These are phyloP conservation scores for Pestalotiopsis sp. DNA, from an alignment of 2,329 filamentous ascomycete species.

Conservation along the genomic window DNA sequence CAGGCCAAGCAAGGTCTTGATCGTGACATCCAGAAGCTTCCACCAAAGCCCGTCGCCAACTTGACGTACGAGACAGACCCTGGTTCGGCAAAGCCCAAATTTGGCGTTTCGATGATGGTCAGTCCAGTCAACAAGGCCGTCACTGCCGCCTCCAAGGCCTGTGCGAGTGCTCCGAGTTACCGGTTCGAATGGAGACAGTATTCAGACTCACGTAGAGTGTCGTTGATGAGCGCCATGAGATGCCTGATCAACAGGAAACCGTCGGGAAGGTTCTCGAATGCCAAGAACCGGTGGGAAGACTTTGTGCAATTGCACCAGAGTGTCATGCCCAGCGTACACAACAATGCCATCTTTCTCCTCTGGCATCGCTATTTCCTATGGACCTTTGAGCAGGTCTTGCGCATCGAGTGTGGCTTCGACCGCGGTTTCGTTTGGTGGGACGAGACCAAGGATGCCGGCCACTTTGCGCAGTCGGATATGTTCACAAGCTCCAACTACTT, in stretches of 20 bases:
- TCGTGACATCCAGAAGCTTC: neutral
- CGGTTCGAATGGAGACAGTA: conserved; percentile 36
- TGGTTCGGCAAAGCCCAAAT: neutral
- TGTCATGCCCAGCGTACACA: conserved; percentile 35
- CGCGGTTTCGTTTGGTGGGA: conserved; percentile 37
- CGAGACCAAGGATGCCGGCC: conserved; percentile 36
- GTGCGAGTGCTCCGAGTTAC: conserved; percentile 28
- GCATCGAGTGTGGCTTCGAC: conserved; percentile 35
- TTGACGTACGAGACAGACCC: neutral
- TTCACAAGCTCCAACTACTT: conserved; percentile 32
- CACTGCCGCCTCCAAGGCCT: conserved; percentile 1
- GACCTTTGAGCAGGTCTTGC: conserved; percentile 24
- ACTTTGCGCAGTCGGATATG: conserved; percentile 29
- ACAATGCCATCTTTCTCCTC: conserved; percentile 32
- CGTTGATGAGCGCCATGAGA: conserved; percentile 31
- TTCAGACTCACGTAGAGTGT: conserved; percentile 29
- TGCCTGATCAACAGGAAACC: conserved; percentile 30
- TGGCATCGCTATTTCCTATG: conserved; percentile 31
- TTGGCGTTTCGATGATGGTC: neutral
- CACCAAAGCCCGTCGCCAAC: neutral
- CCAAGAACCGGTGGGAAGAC: conserved; percentile 36
- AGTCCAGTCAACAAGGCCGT: neutral
- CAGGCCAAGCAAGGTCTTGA: conserved; percentile 3
- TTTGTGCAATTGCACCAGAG: conserved; percentile 34
- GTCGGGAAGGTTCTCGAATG: conserved; percentile 27